Conservation (phyloP, 2,329 filamentous ascomycete species). For the Camillea tinctor region DNA sequence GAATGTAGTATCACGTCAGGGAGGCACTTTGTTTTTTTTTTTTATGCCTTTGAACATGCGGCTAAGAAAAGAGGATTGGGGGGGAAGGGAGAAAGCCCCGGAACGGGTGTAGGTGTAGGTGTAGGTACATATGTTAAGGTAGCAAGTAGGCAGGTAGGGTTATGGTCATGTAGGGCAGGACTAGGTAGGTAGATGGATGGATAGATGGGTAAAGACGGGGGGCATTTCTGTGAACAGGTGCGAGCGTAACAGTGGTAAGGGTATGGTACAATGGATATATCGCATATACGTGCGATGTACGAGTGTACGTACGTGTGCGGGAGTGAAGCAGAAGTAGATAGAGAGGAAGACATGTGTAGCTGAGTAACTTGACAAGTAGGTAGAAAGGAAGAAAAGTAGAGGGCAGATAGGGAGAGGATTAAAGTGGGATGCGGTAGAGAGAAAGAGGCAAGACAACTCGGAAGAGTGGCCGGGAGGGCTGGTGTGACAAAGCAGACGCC, state of each 20-base stretch:
- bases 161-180: not conserved
- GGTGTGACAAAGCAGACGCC: constrained; percentile 1
- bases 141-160: not conserved
- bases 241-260: not conserved
- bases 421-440: constrained; percentile 11
- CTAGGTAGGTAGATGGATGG: constrained; percentile 18
- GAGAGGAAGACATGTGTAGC: constrained; percentile 12
- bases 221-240: constrained; percentile 18
- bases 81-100: constrained; percentile 24
- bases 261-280: not conserved
- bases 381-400: constrained; percentile 6
- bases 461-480: constrained; percentile 8
- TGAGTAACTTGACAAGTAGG: constrained; percentile 9
- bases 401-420: constrained; percentile 7
- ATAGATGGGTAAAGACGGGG: constrained; percentile 14
- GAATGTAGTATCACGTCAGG: constrained; percentile 36
- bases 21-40: constrained; percentile 32
- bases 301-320: constrained; percentile 21
- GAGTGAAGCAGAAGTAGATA: not conserved
- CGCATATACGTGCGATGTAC: constrained; percentile 22
- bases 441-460: constrained; percentile 17
- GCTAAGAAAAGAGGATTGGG: constrained; percentile 28
- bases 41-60: constrained; percentile 29
- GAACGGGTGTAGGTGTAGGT: not conserved
- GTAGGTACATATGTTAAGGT: not conserved